Conservation (phyloP, 768 basidiomycete genomes). For the Suillus subaureus region DNA sequence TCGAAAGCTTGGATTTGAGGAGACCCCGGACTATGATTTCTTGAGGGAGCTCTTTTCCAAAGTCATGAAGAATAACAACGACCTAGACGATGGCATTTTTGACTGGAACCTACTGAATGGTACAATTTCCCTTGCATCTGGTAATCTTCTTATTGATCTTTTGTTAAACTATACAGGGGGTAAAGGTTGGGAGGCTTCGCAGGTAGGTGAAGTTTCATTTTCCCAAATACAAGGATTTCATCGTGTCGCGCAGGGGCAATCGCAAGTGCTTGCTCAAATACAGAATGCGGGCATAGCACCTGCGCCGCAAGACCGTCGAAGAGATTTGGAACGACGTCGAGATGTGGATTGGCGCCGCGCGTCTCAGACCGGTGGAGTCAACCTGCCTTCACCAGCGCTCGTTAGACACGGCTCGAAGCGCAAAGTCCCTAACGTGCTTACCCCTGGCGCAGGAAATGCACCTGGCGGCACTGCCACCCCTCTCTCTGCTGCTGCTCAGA, state of each 20-base stretch:
- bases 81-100: constrained; percentile 90
- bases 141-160: constrained; percentile 7
- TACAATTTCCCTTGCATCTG: constrained; percentile 30
- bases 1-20: constrained; percentile 97
- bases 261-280: constrained; percentile 64
- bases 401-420: constrained; percentile 78
- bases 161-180: constrained; percentile 53
- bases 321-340: constrained; percentile 51
- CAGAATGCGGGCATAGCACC: constrained; percentile 53
- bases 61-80: constrained; percentile 88
- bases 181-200: constrained; percentile 90
- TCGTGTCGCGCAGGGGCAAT: constrained; percentile 50
- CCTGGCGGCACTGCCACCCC: constrained; percentile 62
- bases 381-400: constrained; percentile 75
- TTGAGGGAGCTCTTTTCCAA: constrained; percentile 93
- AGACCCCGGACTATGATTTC: constrained; percentile 99
- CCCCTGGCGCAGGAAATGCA: constrained; percentile 49
- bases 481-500: constrained; percentile 74
- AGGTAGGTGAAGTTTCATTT: constrained; percentile 47
- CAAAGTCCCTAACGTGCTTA: constrained; percentile 60
- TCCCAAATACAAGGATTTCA: constrained; percentile 14
- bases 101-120: constrained; percentile 96
- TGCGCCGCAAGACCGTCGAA: constrained; percentile 57
- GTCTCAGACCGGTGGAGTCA: constrained; percentile 55
- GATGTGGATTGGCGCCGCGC: constrained; percentile 67